Base-by-base conservation (phyloP, 2,329 filamentous ascomycete species). In the Anthostomella pinea region DNA sequence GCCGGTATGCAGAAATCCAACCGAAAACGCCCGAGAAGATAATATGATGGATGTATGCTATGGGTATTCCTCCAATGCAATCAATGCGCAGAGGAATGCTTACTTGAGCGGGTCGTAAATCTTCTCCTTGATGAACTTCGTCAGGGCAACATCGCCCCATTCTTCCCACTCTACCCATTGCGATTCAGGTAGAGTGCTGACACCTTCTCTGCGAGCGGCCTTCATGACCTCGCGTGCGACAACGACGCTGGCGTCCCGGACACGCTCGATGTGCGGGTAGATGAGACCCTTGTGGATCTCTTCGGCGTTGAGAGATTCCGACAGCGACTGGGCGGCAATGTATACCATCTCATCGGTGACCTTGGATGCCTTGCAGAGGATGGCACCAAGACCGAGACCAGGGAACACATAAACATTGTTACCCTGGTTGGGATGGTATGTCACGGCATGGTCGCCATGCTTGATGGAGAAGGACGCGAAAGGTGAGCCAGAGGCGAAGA, bases 341-440 rank as follows among this genome's bases (percentile, higher is more conserved):
- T 97, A 97, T 58, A 98, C 89, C 93, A 98, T 98, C 64, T 84
- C 80, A 62, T 96, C 87, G 5, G 91, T 97, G 51, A 97, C 75
- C 53, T 81, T 81, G 49, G 86, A 82, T 9, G 89, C 79, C 73
- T 96, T 94, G 68, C 84, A 83, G 31, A 97, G 78, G 59, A 97
- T 96, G 49, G 91, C 86, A 43, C 90, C 93, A 19, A 97, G 81
- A 39, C 93, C 93, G 41, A 97, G 85, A 57, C 91, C 93, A 1
- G 93, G 93, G 81, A 98, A 98, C 44, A 98, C 87, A 62, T 96
- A 96, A 71, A 83, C 78, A 55, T 83, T 83, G 75, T 90, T 90
- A 49, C 91, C 90, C 70, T 88, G 84, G 66, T 86, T 87, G 37
- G 85, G 83, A 65, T 85, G 75, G 68, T 88, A 83, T 21, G 79